These are phyloP conservation scores for Sequoiadendron giganteum DNA, from an alignment of 75 land plant species.

Conservation along the genomic window DNA sequence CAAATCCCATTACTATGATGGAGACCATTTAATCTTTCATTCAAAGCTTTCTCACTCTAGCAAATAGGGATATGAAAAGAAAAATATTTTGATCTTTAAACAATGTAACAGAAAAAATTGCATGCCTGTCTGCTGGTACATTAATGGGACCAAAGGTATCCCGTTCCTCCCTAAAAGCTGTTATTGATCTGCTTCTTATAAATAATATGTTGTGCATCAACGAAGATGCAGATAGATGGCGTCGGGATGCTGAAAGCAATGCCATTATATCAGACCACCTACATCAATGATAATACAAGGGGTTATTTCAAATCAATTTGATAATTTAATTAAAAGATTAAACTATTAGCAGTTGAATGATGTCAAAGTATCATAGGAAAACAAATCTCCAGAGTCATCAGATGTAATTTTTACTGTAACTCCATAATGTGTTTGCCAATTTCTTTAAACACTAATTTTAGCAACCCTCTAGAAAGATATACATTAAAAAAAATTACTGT, in stretches of 20 bases:
- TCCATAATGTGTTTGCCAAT: too few relatives aligned
- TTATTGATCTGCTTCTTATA: slow-evolving; percentile 17
- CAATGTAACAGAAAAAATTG: background rate
- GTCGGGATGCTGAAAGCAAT: slow-evolving; percentile 29
- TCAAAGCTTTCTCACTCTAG: background rate
- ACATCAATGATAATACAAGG: background rate
- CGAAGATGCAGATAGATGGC: slow-evolving; percentile 10
- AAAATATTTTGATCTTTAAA: background rate
- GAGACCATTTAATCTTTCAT: background rate
- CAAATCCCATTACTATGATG: too few relatives aligned
- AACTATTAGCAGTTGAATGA: background rate
- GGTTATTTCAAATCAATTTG: background rate
- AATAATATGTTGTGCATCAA: slow-evolving; percentile 2
- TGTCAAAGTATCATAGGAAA: background rate
- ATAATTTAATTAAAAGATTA: background rate
- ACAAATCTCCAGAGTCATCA: too few relatives aligned
- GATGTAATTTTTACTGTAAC: too few relatives aligned
- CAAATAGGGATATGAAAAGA: background rate
- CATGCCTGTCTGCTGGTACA: slow-evolving; percentile 83
- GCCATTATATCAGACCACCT: slow-evolving; percentile 18
- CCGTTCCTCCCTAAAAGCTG: slow-evolving; percentile 67
- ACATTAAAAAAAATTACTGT: too few relatives aligned
- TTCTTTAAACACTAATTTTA: too few relatives aligned
- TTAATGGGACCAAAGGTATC: slow-evolving; percentile 92
- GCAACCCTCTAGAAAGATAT: too few relatives aligned